A percentile compares a stretch with the other conserved stretches of the same genome.
Conservation (phyloP, 1,139 yeast genomes). For the Pichia sp. region DNA sequence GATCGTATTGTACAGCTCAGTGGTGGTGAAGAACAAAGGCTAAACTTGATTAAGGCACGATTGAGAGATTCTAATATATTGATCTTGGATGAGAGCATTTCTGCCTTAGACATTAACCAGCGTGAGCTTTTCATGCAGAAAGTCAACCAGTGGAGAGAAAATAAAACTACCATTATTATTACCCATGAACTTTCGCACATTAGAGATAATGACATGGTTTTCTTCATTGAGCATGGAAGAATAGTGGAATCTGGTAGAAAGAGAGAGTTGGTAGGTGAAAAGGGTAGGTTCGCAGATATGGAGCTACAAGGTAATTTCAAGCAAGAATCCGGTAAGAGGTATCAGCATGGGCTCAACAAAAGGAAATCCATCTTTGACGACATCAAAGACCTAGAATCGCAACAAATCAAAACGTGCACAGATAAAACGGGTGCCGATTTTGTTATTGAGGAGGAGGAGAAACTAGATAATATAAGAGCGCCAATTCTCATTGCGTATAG, state of each 20-base stretch:
- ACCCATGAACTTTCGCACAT: slow-evolving; percentile 72
- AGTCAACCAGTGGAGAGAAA: slow-evolving; percentile 54
- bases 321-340: background rate
- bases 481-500: slow-evolving; percentile 10
- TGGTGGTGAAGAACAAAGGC: slow-evolving; percentile 86
- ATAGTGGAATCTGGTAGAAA: slow-evolving; percentile 40
- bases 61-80: slow-evolving; percentile 66
- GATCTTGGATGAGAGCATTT: slow-evolving; percentile 76
- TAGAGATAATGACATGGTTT: slow-evolving; percentile 52
- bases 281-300: slow-evolving; percentile 12
- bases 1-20: slow-evolving; percentile 41
- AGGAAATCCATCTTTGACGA: slow-evolving; percentile 6
- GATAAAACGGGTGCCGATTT: background rate
- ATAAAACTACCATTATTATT: slow-evolving; percentile 68
- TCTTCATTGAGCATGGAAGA: slow-evolving; percentile 51
- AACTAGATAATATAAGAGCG: slow-evolving; percentile 4
- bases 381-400: slow-evolving; percentile 1
- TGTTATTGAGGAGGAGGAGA: background rate
- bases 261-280: slow-evolving; percentile 25
- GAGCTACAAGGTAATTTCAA: slow-evolving; percentile 1
- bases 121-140: slow-evolving; percentile 39
- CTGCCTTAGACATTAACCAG: slow-evolving; percentile 61
- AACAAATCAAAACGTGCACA: background rate
- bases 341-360: background rate
- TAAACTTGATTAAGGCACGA: slow-evolving; percentile 78